Percentiles rank a stretch among this genome's conserved stretches.
These are phyloP conservation scores for Talaromyces atroroseus DNA, from an alignment of 2,329 filamentous ascomycete genomes.

Conservation along the genomic window DNA sequence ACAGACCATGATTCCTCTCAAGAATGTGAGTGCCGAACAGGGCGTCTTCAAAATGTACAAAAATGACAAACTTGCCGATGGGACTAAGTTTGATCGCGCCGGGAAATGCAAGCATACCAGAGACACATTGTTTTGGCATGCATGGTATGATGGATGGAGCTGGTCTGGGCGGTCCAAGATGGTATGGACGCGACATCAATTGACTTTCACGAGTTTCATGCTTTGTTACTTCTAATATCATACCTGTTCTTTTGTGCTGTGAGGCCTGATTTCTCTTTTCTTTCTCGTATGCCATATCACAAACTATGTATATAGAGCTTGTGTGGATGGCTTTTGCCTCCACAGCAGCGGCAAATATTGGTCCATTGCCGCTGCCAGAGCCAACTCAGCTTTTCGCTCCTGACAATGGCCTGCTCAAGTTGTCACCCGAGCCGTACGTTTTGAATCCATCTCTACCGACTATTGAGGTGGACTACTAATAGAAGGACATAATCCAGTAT, in stretches of 20 bases:
- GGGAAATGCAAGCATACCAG: constrained; percentile 6
- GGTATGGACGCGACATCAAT: neutral
- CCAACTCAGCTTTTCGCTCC: constrained; percentile 9
- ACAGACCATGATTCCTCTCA: neutral
- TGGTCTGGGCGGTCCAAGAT: neutral
- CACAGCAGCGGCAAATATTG: constrained; percentile 8
- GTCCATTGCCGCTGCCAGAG: constrained; percentile 10
- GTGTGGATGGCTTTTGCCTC: constrained; percentile 12
- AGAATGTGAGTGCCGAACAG: neutral
- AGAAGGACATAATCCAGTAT: neutral
- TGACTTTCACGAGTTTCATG: neutral
- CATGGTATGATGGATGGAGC: neutral
- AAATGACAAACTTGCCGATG: neutral
- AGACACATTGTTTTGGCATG: constrained; percentile 5
- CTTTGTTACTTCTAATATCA: neutral
- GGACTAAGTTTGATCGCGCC: neutral
- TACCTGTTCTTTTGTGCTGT: neutral
- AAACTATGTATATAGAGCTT: constrained; percentile 12
- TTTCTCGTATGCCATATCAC: neutral
- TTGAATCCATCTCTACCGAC: neutral
- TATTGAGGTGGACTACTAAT: neutral
- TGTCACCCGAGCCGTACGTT: constrained; percentile 10
- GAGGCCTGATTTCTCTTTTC: neutral
- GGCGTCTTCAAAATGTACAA: neutral
- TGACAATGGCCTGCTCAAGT: constrained; percentile 2